Evolutionary conservation across 2,329 filamentous ascomycete species (phyloP).

Genomic region (Fusarium sp.): DNA sequence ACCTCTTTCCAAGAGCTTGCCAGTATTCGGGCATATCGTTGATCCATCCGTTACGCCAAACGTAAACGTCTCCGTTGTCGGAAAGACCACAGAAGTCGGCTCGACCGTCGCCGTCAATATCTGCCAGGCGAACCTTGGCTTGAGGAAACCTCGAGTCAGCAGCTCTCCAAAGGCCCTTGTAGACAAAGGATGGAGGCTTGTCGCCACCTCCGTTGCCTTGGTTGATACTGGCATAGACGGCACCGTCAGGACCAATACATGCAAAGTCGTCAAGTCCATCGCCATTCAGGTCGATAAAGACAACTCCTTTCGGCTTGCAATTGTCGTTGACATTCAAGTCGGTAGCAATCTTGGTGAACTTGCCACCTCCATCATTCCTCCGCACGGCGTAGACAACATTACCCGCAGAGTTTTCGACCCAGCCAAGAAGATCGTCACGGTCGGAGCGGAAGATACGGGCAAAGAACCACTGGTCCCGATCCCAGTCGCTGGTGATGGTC

Average conservation of each 20-base stretch:
- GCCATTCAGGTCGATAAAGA: not conserved
- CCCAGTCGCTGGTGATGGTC: not conserved
- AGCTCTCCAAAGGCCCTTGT: not conserved
- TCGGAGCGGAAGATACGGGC: not conserved
- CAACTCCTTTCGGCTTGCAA: not conserved
- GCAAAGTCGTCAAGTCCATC: not conserved
- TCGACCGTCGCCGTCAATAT: not conserved
- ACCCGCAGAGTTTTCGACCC: not conserved
- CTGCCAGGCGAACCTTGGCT: not conserved
- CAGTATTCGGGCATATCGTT: not conserved
- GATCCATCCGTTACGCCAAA: not conserved
- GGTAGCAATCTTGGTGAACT: not conserved
- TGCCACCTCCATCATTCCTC: not conserved
- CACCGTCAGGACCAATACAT: not conserved
- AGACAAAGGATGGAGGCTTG: not conserved
- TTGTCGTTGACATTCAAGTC: not conserved
- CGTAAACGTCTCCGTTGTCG: not conserved
- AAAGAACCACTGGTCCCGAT: not conserved
- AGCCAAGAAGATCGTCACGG: not conserved
- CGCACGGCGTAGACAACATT: not conserved
- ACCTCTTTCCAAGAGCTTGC: not conserved
- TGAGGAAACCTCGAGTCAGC: not conserved
- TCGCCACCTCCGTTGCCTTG: not conserved
- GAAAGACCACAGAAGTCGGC: not conserved
- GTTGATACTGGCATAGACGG: not conserved